Evolutionary conservation across 1,284 basidiomycete genomes (phyloP), one percentile per base, ranked within the genome.

Genomic region (Puccinia horiana): DNA sequence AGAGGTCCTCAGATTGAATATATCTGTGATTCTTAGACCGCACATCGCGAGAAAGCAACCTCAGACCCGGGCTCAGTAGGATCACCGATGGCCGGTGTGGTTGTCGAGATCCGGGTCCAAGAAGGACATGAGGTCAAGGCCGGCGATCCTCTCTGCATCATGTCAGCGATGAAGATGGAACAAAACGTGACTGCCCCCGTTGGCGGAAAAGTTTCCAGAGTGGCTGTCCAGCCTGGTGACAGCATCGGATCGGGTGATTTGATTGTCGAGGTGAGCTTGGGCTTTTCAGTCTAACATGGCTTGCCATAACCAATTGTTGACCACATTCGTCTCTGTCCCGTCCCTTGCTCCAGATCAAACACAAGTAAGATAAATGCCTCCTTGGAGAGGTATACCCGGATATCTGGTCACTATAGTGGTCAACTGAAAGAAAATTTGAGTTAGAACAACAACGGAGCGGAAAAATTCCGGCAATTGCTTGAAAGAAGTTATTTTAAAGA

Each of bases 91-190:
- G 94, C 94, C 82, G 96, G 96, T 89, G 96, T 99, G 75, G 95
- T 99, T 76, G 93, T 99, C 37, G 97, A 99, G 88, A 94, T 99
- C 76, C 91, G 96, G 84, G 96, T 97, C 83, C 95, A 97, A 89
- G 96, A 98, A 88, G 95, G 95, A 73, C 93, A 95, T 84, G 92
- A 95, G 86, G 94, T 99, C 88, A 97, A 94, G 92, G 96, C 95
- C 88, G 97, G 97, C 83, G 97, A 99, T 88, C 93, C 94, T 84
- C 88, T 95, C 83, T 93, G 92, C 83, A 86, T 88, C 83, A 86
- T 88, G 85, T 87, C 87, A 75, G 88, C 88, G 77, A 88, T 88
- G 88, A 88, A 88, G 87, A 88, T 88, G 94, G 96, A 99, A 89
- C 95, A 93, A 84, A 92, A 94, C 83, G 94, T 98, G 69, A 96